Evolutionary conservation across 257 asterid genomes (phyloP), one percentile per base, ranked within the genome.

Genomic region (Solanum stenotomum): DNA sequence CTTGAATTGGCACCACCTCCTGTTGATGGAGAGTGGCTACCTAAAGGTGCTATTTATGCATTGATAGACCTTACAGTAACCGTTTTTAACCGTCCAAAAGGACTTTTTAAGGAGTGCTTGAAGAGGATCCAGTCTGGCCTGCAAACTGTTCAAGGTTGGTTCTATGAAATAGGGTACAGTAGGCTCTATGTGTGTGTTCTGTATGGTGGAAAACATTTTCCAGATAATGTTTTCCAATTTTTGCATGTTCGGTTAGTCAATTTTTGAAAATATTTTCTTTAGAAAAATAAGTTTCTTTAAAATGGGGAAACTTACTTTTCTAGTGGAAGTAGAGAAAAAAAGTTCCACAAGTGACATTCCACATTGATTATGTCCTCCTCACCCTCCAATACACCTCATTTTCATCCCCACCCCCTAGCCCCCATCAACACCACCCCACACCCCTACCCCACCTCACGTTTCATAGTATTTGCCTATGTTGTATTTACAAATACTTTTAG

Each of bases 21-120:
- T 70, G 93, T 96, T 91, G 98, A 95, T 91, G 99, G 99, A 87
- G 99, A 97, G 87, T 97, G 99, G 99, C 94, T 97, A 88, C 99
- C 99, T 37, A 97, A 95, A 92, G 91, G 98, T 92, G 99, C 99
- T 31, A 95, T 96, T 63, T 96, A 94, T 91, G 98, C 98, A 52
- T 92, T 97, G 93, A 96, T 97, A 46, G 98, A 97, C 93, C 98
- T 97, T 89, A 94, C 92, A 87, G 95, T 94, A 88, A 96, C 95
- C 65, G 95, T 96, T 91, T 96, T 96, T 89, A 92, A 93, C 93
- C 95, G 99, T 78, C 99, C 99, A 25, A 97, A 97, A 87, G 99
- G 99, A 85, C 94, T 93, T 85, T 93, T 95, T 86, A 97, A 90
- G 91, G 99, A 97, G 84, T 94, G 98, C 84, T 93, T 89, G 85